These are phyloP conservation scores for Ophiosphaerella herpotricha DNA, from an alignment of 2,329 filamentous ascomycete species.

Conservation along the genomic window DNA sequence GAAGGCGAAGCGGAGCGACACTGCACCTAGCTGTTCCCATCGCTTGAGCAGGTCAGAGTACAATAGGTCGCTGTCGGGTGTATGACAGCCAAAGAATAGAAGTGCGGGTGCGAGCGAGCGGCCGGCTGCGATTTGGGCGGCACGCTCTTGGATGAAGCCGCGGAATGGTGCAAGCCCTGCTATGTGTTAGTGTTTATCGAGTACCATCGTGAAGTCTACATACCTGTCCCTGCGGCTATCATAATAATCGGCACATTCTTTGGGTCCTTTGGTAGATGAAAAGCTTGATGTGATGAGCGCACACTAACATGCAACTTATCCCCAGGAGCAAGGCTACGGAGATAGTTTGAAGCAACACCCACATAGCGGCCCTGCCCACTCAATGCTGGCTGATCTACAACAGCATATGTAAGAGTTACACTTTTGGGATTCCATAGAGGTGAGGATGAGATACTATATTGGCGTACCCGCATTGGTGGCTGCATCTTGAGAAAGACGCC, in stretches of 20 bases:
- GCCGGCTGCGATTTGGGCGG: conserved; percentile 52
- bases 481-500: conserved; percentile 71
- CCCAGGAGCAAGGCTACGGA: conserved; percentile 46
- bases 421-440: conserved; percentile 63
- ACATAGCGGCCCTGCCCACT: conserved; percentile 50
- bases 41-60: conserved; percentile 62
- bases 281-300: conserved; percentile 47
- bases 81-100: conserved; percentile 69
- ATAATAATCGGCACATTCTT: conserved; percentile 50
- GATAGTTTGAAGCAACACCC: conserved; percentile 52
- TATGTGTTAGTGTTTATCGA: background rate
- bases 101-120: conserved; percentile 62
- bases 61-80: conserved; percentile 60
- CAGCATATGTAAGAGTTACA: conserved; percentile 69
- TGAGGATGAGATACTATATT: conserved; percentile 80
- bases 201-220: conserved; percentile 25
- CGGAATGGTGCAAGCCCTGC: conserved; percentile 52
- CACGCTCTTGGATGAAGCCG: conserved; percentile 49
- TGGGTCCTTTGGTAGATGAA: conserved; percentile 50
- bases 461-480: conserved; percentile 76
- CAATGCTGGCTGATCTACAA: conserved; percentile 62
- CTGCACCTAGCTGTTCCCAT: conserved; percentile 66
- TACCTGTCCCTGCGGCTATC: conserved; percentile 43
- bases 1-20: conserved; percentile 66
- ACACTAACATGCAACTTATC: conserved; percentile 51